Base-by-base conservation (phyloP, 148 eudicot genomes). In the Rheum nobile region DNA sequence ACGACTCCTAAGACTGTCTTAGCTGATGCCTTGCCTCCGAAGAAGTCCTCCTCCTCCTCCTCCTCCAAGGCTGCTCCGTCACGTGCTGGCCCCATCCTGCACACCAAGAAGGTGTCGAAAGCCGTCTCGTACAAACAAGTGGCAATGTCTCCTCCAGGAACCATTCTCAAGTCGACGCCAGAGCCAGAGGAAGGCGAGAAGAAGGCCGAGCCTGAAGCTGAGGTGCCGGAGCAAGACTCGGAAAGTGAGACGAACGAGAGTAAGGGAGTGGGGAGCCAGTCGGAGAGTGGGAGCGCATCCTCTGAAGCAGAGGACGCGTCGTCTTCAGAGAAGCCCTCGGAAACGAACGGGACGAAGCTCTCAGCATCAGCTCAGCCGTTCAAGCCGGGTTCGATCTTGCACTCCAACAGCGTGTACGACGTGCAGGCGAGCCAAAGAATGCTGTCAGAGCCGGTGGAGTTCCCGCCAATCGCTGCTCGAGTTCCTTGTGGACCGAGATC, bases 401-500 rank as follows among this genome's bases (percentile, higher is more conserved):
- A 87, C 31, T 61, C 67, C n/a, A 79, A 86, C 46, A 82, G 80
- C 65, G 83, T 88, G 59, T 86, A 88, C 67, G 97, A 92, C 82
- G 85, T 84, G n/a, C 81, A 80, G 76, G 88, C 76, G 6, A 90
- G 85, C 81, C 93, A 88, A 85, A 90, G 89, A 74, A 82, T 83
- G 84, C 78, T 88, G 55, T 80, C 82, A 55, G 96, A 92, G 71
- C 91, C 91, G 11, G 79, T 84, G 7, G 94, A 87, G 61, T 92
- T 92, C 80, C 97, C 99, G 32, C 91, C 99, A 4, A 83, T 95
- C 67, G 80, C 91, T 65, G 92, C 96, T 38, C 79, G 92, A 74
- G 96, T 96, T 57, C 92, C 97, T 19, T 92, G 92, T 76, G 99
- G 99, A 43, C 97, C 99, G 16, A 82, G 95, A 74, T 96, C 97